These are phyloP conservation scores for Naganishia vaughanmartiniae DNA, from an alignment of 768 basidiomycete species.

Conservation along the genomic window DNA sequence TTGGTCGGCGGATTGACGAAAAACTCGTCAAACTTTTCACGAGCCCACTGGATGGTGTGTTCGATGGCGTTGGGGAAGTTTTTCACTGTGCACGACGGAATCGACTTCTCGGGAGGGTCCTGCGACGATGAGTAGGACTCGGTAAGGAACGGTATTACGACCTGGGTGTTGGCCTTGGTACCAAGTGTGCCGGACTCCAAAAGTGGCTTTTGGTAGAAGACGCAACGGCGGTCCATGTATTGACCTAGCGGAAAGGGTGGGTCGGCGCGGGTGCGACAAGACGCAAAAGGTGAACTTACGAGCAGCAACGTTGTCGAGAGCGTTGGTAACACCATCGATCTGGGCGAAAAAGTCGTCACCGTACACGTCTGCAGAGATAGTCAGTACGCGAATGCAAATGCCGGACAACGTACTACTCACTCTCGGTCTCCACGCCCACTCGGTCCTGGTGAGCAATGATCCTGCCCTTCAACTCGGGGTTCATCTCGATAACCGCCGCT, in stretches of 20 bases:
- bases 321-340: constrained; percentile 94
- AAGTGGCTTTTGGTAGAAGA: constrained; percentile 91
- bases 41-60: constrained; percentile 98
- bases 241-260: constrained; percentile 59
- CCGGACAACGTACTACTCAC: constrained; percentile 58
- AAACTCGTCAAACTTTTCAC: constrained; percentile 83
- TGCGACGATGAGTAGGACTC: constrained; percentile 97
- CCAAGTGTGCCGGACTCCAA: constrained; percentile 97
- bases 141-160: constrained; percentile 86
- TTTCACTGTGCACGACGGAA: constrained; percentile 95
- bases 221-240: constrained; percentile 98
- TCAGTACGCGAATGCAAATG: background rate
- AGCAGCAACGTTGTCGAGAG: constrained; percentile 92
- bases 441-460: constrained; percentile 86
- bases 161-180: constrained; percentile 96
- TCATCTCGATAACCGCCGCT: constrained; percentile 90
- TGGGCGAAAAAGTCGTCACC: constrained; percentile 79
- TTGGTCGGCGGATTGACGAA: constrained; percentile 93
- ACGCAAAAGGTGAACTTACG: constrained; percentile 59
- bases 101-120: constrained; percentile 97
- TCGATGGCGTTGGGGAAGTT: constrained; percentile 98
- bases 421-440: constrained; percentile 87
- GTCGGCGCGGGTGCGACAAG: background rate
- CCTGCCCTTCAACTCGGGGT: constrained; percentile 80
- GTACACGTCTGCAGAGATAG: constrained; percentile 65